Conservation (phyloP, 768 basidiomycete genomes). For the Erythrobasidium yunnanense region DNA sequence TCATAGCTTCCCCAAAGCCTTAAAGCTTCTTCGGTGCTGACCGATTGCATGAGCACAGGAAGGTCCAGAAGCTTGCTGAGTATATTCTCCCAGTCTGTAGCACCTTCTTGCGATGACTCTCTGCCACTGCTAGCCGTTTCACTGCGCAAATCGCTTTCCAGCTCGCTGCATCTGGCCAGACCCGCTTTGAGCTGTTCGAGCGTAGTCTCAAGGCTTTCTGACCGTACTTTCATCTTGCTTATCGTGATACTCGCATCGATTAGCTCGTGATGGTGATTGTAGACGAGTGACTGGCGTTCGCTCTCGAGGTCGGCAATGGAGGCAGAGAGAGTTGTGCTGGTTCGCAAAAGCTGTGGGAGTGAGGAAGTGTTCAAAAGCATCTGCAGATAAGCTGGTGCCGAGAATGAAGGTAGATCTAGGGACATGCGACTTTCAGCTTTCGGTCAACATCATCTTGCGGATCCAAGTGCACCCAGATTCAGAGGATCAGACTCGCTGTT, state of each 20-base stretch:
- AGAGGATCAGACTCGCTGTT: conserved; percentile 3
- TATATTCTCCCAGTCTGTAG: not conserved
- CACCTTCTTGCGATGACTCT: not conserved
- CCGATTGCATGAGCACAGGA: conserved; percentile 5
- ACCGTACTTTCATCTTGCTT: conserved; percentile 77
- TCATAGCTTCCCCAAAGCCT: conserved; percentile 36
- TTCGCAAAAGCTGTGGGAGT: conserved; percentile 51
- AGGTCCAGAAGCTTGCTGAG: conserved; percentile 7
- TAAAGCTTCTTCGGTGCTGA: conserved; percentile 10
- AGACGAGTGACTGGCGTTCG: conserved; percentile 80
- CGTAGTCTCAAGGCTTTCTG: conserved; percentile 72
- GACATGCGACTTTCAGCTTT: not conserved
- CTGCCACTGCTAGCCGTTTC: not conserved
- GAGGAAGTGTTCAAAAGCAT: conserved; percentile 14
- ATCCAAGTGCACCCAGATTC: conserved; percentile 4
- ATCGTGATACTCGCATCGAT: conserved; percentile 90
- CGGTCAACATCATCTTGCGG: not conserved
- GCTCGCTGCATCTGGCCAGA: conserved; percentile 36
- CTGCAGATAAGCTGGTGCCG: conserved; percentile 1
- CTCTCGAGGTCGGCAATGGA: conserved; percentile 79
- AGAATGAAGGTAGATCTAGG: conserved; percentile 12
- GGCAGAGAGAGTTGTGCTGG: conserved; percentile 67
- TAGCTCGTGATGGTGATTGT: conserved; percentile 89
- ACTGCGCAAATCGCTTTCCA: conserved; percentile 27
- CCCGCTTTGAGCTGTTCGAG: conserved; percentile 55